Percentiles rank a stretch among this genome's conserved stretches.
phyloP scores from a whole-genome alignment of 495 filamentous ascomycete genomes.

The Tuber brumale region DNA sequence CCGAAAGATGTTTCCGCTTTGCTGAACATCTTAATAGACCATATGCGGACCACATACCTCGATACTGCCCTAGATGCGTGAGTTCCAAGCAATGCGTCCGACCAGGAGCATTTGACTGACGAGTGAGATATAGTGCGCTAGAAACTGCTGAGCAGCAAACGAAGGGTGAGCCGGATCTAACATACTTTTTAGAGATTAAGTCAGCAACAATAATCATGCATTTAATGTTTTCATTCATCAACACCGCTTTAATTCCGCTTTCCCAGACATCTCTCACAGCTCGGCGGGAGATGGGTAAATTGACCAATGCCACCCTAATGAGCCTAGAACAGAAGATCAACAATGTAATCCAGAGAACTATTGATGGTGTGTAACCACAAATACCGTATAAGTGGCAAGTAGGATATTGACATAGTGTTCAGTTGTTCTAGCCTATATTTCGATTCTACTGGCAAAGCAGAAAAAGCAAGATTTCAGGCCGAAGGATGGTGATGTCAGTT shows the following conservation, averaged over 20 bases:
- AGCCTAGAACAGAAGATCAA: constrained; percentile 86
- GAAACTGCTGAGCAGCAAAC: constrained; percentile 71
- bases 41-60: constrained; percentile 90
- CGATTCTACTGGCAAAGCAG: constrained; percentile 67
- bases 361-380: constrained; percentile 51
- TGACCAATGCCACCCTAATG: constrained; percentile 62
- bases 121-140: constrained; percentile 47
- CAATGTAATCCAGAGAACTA: constrained; percentile 72
- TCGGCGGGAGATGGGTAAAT: constrained; percentile 82
- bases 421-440: constrained; percentile 70
- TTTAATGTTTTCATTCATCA: constrained; percentile 83
- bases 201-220: constrained; percentile 83
- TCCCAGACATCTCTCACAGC: constrained; percentile 82
- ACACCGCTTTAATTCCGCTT: constrained; percentile 82
- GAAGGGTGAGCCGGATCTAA: constrained; percentile 81
- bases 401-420: constrained; percentile 10
- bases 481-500: constrained; percentile 70
- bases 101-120: not conserved
- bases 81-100: constrained; percentile 27
- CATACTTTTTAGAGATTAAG: constrained; percentile 69
- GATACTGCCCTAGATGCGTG: constrained; percentile 84
- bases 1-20: constrained; percentile 90
- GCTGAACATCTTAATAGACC: constrained; percentile 72
- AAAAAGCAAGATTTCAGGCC: constrained; percentile 91
- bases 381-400: not conserved